Evolutionary conservation across 2,329 filamentous ascomycete species (phyloP).

Genomic region (Colletotrichum liaoningense): DNA sequence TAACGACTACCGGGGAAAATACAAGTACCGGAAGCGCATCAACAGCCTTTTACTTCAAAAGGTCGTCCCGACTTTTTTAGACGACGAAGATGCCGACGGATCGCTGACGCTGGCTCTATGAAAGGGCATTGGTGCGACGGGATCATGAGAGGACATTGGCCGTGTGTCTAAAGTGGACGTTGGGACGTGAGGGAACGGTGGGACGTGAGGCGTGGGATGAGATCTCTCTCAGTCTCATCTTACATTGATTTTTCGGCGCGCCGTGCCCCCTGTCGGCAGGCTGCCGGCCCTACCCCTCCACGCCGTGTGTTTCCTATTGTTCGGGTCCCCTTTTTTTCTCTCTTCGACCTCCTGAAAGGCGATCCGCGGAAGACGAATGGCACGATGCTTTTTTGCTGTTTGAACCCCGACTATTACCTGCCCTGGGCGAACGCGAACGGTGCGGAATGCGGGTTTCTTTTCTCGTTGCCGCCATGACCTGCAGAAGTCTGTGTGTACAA

Average conservation of each 20-base stretch:
- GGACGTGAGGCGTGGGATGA: background rate
- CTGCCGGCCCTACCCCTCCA: conserved; percentile 27
- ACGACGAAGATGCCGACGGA: background rate
- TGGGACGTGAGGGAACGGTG: background rate
- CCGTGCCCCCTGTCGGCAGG: conserved; percentile 31
- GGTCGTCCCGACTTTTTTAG: conserved; percentile 13
- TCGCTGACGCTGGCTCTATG: background rate
- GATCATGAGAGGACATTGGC: conserved; percentile 15
- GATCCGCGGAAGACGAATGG: background rate
- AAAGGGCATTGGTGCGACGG: conserved; percentile 17
- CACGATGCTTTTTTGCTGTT: too few relatives aligned
- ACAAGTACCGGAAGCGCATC: background rate
- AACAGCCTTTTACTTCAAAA: background rate
- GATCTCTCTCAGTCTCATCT: background rate
- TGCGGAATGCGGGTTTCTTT: background rate
- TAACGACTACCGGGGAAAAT: background rate
- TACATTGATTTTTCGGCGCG: conserved; percentile 19
- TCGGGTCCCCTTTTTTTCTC: background rate
- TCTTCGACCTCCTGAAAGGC: background rate
- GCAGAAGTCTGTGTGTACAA: conserved; percentile 8
- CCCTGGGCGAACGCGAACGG: conserved; percentile 4
- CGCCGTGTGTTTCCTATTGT: background rate
- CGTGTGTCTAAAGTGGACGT: background rate
- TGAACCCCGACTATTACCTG: background rate
- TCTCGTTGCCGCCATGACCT: conserved; percentile 18